Base-by-base conservation (phyloP, 495 filamentous ascomycete species). In the Daldinia decipiens region DNA sequence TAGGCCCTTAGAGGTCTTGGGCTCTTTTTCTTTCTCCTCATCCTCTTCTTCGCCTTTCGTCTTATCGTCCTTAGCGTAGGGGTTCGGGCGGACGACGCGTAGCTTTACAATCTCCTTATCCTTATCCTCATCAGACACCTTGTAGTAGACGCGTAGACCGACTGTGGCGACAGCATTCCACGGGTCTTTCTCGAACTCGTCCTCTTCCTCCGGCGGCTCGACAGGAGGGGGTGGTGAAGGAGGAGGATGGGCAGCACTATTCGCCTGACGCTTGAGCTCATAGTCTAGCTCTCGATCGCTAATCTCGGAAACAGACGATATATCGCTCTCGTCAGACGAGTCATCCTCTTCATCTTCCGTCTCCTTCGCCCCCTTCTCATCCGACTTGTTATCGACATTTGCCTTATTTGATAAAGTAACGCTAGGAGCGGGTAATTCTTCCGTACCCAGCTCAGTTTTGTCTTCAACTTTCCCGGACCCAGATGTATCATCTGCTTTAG, bases 91-190 rank as follows among this genome's bases (percentile, higher is more conserved):
- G 19, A 83, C 74, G 4, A 83, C 82, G 43, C 72, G 65, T 47
- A 84, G 24, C 70, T 74, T 79, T 0, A 82, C 79, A 19, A 80
- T 70, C 62, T 87, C 87, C 47, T 79, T 76, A 57, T 83, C 81
- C 11, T 84, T 82, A 27, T 83, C 83, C 47, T 83, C 82, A 27
- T 87, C 85, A 24, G 82, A 79, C 2, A 88, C 88, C 85, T 78
- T 77, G 63, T 82, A 88, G 77, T 93, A 95, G 1, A 97, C 87
- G 32, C 90, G 83, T 51, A 97, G 74, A 0, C 93, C 93, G 0
- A 95, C 87, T 1, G 94, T 91, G 47, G 88, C 92, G 0, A 95
- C 88, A 0, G 93, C 93, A 76, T 96, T 95, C 93, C 93, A 97
- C 1, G 92, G 91, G 54, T 94, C 87, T 5, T 71, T 76, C 65